These are phyloP conservation scores for Pyronema domesticum DNA, from an alignment of 495 filamentous ascomycete species.

Conservation along the genomic window DNA sequence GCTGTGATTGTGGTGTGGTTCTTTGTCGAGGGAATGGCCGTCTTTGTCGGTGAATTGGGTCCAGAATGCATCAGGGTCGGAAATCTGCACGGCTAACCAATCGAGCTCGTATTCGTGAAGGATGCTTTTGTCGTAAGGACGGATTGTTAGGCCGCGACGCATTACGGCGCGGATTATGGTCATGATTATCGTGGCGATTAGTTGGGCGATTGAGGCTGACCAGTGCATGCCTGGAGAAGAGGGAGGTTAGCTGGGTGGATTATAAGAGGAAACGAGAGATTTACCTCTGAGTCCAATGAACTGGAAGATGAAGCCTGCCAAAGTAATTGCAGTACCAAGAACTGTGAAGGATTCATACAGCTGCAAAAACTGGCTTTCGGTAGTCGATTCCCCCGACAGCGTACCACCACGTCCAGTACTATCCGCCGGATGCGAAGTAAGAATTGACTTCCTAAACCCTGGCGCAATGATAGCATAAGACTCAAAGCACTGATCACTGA, in stretches of 20 bases:
- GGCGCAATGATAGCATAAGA: constrained; percentile 1
- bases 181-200: constrained; percentile 33
- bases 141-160: constrained; percentile 28
- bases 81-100: constrained; percentile 25
- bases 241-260: no score
- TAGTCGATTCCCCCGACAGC: no score
- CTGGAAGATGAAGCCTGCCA: background rate
- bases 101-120: constrained; percentile 29
- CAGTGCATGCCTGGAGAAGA: constrained; percentile 28
- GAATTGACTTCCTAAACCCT: background rate
- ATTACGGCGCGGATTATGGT: constrained; percentile 31
- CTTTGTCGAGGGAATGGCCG: no score
- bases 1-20: no score
- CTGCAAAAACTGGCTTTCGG: no score
- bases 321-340: background rate
- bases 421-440: constrained; percentile 3
- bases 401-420: no score
- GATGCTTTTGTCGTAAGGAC: constrained; percentile 25
- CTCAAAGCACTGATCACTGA: constrained; percentile 10
- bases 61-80: background rate
- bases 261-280: no score
- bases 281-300: background rate
- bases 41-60: background rate
- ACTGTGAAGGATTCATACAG: background rate
- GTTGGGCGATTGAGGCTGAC: constrained; percentile 31